Conservation (phyloP, 805 yeast genomes). For the Ogataea salicorniae region DNA sequence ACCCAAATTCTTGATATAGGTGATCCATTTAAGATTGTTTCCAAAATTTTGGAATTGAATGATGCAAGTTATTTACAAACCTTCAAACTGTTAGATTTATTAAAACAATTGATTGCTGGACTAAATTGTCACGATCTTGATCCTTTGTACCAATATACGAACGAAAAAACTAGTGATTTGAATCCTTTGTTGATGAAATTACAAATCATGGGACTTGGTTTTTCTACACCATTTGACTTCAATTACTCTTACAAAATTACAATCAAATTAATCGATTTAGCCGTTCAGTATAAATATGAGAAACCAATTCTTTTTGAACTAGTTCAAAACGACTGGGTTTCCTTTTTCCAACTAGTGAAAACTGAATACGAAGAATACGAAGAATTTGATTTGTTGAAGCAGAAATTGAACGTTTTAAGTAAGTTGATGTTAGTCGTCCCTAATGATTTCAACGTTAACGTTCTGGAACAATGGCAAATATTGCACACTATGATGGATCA, state of each 20-base stretch:
- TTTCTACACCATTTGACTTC: constrained; percentile 62
- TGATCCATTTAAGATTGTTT: constrained; percentile 23
- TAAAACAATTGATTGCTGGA: constrained; percentile 38
- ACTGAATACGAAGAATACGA: constrained; percentile 23
- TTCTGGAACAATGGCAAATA: constrained; percentile 60
- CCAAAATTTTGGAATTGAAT: constrained; percentile 46
- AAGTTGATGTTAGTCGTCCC: constrained; percentile 49
- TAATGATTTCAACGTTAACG: constrained; percentile 46
- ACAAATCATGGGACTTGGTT: constrained; percentile 51
- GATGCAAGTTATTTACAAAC: constrained; percentile 43
- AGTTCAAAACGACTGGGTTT: constrained; percentile 51
- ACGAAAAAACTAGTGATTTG: constrained; percentile 6
- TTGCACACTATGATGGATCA: constrained; percentile 32
- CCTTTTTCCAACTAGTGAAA: constrained; percentile 71
- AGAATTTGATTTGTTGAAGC: constrained; percentile 7
- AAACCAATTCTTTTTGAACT: constrained; percentile 10
- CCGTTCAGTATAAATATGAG: constrained; percentile 6
- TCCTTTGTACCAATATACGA: constrained; percentile 2
- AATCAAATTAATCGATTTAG: constrained; percentile 32
- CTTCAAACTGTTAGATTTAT: constrained; percentile 36
- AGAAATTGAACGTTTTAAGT: constrained; percentile 52
- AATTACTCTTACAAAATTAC: constrained; percentile 46
- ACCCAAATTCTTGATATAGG: constrained; percentile 17
- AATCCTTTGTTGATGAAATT: constrained; percentile 27
- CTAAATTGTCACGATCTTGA: constrained; percentile 23